Percentiles rank a stretch among this genome's conserved stretches.
phyloP scores from a whole-genome alignment of 805 yeast genomes.

The Candida wancherniae region DNA sequence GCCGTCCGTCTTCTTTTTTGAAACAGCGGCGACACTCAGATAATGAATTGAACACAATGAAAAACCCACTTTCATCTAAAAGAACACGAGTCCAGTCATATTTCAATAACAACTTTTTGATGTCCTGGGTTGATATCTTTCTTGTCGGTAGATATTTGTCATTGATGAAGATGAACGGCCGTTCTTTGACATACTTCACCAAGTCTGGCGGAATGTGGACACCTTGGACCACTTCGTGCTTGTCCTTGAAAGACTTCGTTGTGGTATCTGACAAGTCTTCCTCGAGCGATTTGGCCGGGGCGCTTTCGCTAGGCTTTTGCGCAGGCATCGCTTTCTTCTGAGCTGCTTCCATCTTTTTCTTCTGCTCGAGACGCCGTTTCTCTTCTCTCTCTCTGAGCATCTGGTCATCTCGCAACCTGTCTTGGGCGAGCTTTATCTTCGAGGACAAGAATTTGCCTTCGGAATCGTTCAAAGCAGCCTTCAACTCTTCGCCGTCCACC shows the following conservation, averaged over 20 bases:
- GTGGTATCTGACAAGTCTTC: slow-evolving; percentile 31
- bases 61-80: slow-evolving; percentile 63
- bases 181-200: slow-evolving; percentile 44
- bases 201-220: slow-evolving; percentile 46
- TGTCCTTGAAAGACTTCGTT: slow-evolving; percentile 27
- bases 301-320: slow-evolving; percentile 1
- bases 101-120: slow-evolving; percentile 52
- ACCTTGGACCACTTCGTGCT: slow-evolving; percentile 29
- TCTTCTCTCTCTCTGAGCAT: slow-evolving; percentile 30
- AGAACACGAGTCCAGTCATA: slow-evolving; percentile 66
- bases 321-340: slow-evolving; percentile 6
- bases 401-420: slow-evolving; percentile 21
- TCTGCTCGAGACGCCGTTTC: slow-evolving; percentile 20
- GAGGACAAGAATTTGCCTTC: slow-evolving; percentile 34
- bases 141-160: slow-evolving; percentile 46
- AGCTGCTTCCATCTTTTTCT: slow-evolving; percentile 9
- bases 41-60: slow-evolving; percentile 58
- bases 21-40: slow-evolving; percentile 59
- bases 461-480: slow-evolving; percentile 48
- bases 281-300: slow-evolving; percentile 2
- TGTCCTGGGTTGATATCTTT: slow-evolving; percentile 48
- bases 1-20: slow-evolving; percentile 54
- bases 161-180: slow-evolving; percentile 55
- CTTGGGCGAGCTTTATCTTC: slow-evolving; percentile 27
- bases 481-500: slow-evolving; percentile 50